Evolutionary conservation across 179 eudicot species (phyloP).

Genomic region (Heliamphora pulchella): DNA sequence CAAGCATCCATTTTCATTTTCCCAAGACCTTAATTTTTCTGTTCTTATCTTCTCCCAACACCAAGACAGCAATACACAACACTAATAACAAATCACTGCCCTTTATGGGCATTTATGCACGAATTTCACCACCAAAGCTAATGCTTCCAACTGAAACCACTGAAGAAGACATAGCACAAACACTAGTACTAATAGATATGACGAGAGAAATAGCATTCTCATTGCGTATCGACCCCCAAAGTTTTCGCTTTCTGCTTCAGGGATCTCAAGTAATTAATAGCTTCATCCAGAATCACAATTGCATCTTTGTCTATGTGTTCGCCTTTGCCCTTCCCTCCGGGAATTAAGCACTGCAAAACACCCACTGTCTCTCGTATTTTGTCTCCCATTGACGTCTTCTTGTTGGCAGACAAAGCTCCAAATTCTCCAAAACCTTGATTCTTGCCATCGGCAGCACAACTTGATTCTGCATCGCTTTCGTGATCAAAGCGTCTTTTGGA

Average conservation of each 20-base stretch:
- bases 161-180: not conserved
- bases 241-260: constrained; percentile 54
- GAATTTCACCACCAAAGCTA: not conserved
- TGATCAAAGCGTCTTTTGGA: constrained; percentile 21
- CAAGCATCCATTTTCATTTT: no score
- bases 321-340: constrained; percentile 36
- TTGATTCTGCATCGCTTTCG: constrained; percentile 72
- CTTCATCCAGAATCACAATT: constrained; percentile 64
- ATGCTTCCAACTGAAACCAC: not conserved
- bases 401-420: constrained; percentile 20
- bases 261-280: constrained; percentile 55
- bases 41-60: no score
- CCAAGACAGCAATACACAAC: no score
- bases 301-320: constrained; percentile 31
- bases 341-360: constrained; percentile 57
- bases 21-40: no score
- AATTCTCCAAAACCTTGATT: constrained; percentile 14
- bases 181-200: not conserved
- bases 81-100: no score
- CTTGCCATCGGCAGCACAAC: constrained; percentile 33
- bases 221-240: constrained; percentile 44
- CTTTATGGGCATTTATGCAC: no score
- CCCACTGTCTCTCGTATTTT: constrained; percentile 56
- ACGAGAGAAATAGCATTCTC: constrained; percentile 14
- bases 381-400: constrained; percentile 45